A percentile compares a stretch with the other conserved stretches of the same genome.
Evolutionary conservation across 2,329 filamentous ascomycete genomes (phyloP).

Genomic region (Neoarthrinium moseri): DNA sequence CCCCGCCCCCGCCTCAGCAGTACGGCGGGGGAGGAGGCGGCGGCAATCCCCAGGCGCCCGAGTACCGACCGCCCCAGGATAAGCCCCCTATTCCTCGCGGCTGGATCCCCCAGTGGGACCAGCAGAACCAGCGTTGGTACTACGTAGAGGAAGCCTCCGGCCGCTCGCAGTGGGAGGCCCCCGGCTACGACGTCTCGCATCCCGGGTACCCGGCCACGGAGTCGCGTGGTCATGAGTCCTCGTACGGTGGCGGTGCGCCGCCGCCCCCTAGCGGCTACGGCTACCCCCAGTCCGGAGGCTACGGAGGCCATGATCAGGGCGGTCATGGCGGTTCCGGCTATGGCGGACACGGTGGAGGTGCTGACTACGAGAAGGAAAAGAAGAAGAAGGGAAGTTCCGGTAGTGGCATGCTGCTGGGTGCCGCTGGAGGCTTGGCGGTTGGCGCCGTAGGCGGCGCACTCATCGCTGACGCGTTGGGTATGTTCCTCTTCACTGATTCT

Average conservation of each 20-base stretch:
- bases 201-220: slow-evolving; percentile 3
- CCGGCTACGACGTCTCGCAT: slow-evolving; percentile 6
- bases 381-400: slow-evolving; percentile 44
- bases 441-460: slow-evolving; percentile 58
- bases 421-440: slow-evolving; percentile 55
- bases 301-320: too few relatives aligned
- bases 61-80: slow-evolving; percentile 31
- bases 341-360: slow-evolving; percentile 12
- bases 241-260: slow-evolving; percentile 7
- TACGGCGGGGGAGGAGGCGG: not conserved
- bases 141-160: slow-evolving; percentile 63
- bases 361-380: slow-evolving; percentile 29
- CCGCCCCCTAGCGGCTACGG: slow-evolving; percentile 9
- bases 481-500: slow-evolving; percentile 5
- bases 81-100: slow-evolving; percentile 56
- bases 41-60: slow-evolving; percentile 22
- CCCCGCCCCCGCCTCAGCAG: slow-evolving; percentile 1
- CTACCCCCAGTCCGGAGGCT: not conserved
- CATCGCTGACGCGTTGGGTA: slow-evolving; percentile 55
- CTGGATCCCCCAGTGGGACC: slow-evolving; percentile 64
- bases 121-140: slow-evolving; percentile 60
- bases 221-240: slow-evolving; percentile 8
- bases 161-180: slow-evolving; percentile 39
- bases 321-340: slow-evolving; percentile 12
- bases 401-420: slow-evolving; percentile 53